Evolutionary conservation across 129 eudicot species (phyloP).

Genomic region (Flaveria ramosissima): DNA sequence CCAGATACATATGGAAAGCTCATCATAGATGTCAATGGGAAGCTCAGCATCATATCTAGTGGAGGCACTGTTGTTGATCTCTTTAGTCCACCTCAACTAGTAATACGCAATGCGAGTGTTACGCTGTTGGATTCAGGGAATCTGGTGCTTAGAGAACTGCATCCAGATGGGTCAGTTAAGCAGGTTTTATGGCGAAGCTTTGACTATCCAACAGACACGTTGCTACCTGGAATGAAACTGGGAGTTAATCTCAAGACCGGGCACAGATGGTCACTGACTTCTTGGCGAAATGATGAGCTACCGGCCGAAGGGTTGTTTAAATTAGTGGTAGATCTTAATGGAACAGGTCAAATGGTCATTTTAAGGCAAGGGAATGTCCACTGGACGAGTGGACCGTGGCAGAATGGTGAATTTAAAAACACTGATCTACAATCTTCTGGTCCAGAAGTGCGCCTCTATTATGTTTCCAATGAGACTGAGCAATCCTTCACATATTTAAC

Average conservation of each 20-base stretch:
- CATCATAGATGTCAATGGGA: constrained; percentile 31
- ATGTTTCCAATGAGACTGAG: constrained; percentile 34
- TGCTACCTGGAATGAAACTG: constrained; percentile 57
- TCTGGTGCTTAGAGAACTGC: constrained; percentile 33
- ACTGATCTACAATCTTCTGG: background rate
- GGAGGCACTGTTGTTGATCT: constrained; percentile 21
- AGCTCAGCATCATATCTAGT: constrained; percentile 21
- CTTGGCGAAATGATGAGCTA: constrained; percentile 35
- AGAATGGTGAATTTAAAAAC: constrained; percentile 24
- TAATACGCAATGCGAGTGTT: constrained; percentile 24
- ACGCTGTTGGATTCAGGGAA: constrained; percentile 43
- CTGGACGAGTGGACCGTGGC: constrained; percentile 47
- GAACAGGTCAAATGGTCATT: constrained; percentile 29
- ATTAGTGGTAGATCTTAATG: constrained; percentile 31
- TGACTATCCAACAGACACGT: constrained; percentile 54
- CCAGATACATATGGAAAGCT: constrained; percentile 32
- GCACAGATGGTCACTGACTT: constrained; percentile 45
- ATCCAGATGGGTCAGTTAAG: constrained; percentile 26
- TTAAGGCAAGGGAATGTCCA: constrained; percentile 28
- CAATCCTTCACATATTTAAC: constrained; percentile 33
- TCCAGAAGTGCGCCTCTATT: constrained; percentile 15
- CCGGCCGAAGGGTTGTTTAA: constrained; percentile 46
- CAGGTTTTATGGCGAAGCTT: constrained; percentile 52
- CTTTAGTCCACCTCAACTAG: constrained; percentile 18
- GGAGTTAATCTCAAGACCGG: constrained; percentile 47